phyloP scores from a whole-genome alignment of 2,329 filamentous ascomycete species.

The Pestalotiopsis sp. region DNA sequence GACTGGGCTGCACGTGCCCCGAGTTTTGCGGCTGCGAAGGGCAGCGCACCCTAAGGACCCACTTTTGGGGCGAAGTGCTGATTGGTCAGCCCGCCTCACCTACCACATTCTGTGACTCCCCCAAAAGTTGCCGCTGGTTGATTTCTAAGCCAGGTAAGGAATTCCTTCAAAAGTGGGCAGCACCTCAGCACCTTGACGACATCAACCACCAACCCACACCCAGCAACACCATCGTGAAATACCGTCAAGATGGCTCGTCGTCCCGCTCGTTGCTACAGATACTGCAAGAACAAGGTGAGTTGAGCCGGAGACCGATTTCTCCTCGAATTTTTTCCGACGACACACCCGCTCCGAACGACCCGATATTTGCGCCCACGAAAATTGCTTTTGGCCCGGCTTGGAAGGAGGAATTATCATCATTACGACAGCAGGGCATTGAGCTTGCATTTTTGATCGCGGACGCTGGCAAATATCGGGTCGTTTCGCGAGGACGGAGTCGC shows the following conservation, averaged over 20 bases:
- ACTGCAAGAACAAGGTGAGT: conserved; percentile 99
- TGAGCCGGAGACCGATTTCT: not conserved
- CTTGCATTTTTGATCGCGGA: not conserved
- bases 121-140: conserved; percentile 27
- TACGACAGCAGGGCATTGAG: not conserved
- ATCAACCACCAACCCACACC: conserved; percentile 34
- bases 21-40: not conserved
- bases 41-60: conserved; percentile 7
- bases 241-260: conserved; percentile 96
- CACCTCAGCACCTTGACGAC: conserved; percentile 27
- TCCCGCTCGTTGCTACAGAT: conserved; percentile 99
- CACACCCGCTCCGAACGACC: not conserved
- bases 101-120: conserved; percentile 3
- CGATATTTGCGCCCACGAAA: not conserved
- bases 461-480: not conserved
- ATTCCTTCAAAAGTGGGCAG: conserved; percentile 35
- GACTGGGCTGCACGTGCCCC: not conserved
- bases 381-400: not conserved
- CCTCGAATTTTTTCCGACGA: not conserved
- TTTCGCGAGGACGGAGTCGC: not conserved
- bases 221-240: conserved; percentile 53
- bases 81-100: conserved; percentile 2
- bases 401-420: not conserved
- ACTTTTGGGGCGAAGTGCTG: conserved; percentile 1
- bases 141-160: conserved; percentile 56